Base-by-base conservation (phyloP, 2,329 filamentous ascomycete genomes). In the Emergomyces orientalis region DNA sequence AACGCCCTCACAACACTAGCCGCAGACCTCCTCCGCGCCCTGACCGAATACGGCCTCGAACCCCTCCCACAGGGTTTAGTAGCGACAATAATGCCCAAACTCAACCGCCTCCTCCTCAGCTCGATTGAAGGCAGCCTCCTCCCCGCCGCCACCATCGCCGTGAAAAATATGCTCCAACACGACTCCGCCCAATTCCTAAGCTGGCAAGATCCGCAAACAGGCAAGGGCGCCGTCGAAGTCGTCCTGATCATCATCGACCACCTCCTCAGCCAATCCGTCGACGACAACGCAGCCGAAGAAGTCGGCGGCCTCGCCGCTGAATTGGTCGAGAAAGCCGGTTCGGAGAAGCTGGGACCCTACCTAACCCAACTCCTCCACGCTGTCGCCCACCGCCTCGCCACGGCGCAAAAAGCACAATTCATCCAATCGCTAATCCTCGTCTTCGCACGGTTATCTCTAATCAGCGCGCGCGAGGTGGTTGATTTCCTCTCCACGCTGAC, bases 361-460 rank as follows among this genome's bases (percentile, higher is more conserved):
- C 82, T 99, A 32, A 87, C 90, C 49, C 90, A 96, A 74, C 85
- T 99, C 27, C 83, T 99, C 3, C 87, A 88, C 69, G 94, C 93
- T 22, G 93, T 99, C 19, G 94, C 94, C 3, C 86, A 87, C 59
- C 86, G 94, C 63, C 82, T 99, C 19, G 88, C 87, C 6, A 89
- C 88, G 6, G 94, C 94, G 1, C 84, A 91, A 66, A 87, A 91
- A 56, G 89, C 93, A 0, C 86, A 88, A 8, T 95, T 99, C 72
- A 97, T 99, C 66, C 94, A 99, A 77, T 96, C 91, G 61, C 79
- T 99, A 59, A 97, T 96, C 62, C 82, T 97, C 6, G 94, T 99
- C 0, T 99, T 99, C 75, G 94, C 93, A 1, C 86, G 93, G 54
- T 81, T 99, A 9, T 93, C 91, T 11, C 82, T 97, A 17, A 86